These are phyloP conservation scores for Xerocomus spinulosus DNA, from an alignment of 768 basidiomycete genomes.

Conservation along the genomic window DNA sequence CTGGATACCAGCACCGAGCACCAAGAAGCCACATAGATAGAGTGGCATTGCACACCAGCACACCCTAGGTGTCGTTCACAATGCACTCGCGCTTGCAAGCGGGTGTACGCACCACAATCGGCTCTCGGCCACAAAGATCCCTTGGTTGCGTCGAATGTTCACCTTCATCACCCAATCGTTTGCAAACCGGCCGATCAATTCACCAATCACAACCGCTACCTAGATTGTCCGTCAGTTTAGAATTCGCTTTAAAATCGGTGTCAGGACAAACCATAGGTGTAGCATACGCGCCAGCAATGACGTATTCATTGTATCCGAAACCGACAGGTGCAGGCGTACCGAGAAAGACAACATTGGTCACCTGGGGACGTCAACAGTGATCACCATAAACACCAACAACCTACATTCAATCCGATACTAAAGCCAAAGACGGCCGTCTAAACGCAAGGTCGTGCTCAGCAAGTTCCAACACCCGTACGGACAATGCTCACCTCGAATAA, in stretches of 20 bases:
- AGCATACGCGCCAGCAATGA: constrained; percentile 40
- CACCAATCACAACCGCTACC: constrained; percentile 49
- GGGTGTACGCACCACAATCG: constrained; percentile 38
- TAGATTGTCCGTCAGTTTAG: constrained; percentile 9
- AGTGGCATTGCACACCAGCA: constrained; percentile 39
- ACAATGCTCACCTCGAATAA: constrained; percentile 35
- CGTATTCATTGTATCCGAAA: constrained; percentile 41
- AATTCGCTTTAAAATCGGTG: not conserved
- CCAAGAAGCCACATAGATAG: constrained; percentile 39
- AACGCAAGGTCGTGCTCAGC: not conserved
- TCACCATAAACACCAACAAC: not conserved
- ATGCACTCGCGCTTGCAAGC: not conserved
- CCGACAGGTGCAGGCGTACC: constrained; percentile 43
- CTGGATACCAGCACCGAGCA: constrained; percentile 38
- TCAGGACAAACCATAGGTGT: constrained; percentile 38
- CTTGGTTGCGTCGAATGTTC: constrained; percentile 41
- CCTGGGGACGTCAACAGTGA: constrained; percentile 25
- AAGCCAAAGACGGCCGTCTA: constrained; percentile 47
- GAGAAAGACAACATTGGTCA: constrained; percentile 53
- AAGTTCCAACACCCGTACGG: not conserved
- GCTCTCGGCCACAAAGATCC: constrained; percentile 52
- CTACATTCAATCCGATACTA: constrained; percentile 41
- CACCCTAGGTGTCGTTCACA: constrained; percentile 19
- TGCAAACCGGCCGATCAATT: constrained; percentile 45
- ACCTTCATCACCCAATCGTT: constrained; percentile 48